Evolutionary conservation across 192 early-diverging fungal species (phyloP), one percentile per base, ranked within the genome.

Genomic region (Dissophora ornata): DNA sequence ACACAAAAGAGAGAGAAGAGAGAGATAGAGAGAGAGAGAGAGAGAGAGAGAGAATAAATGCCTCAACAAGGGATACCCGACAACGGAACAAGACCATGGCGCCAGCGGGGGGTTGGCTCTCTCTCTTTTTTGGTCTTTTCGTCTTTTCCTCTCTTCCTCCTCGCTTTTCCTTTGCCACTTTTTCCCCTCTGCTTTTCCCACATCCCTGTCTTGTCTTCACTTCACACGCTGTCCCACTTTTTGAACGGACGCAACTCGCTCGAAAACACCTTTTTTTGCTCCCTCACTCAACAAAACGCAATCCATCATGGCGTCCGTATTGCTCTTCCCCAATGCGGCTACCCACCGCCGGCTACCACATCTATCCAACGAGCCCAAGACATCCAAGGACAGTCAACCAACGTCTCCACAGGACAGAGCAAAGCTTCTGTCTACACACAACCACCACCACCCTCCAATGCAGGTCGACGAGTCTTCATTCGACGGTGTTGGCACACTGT

Each of bases 271-370:
- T n/a, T n/a, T n/a, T n/a, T n/a, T n/a, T n/a, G n/a, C n/a, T n/a
- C n/a, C n/a, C n/a, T n/a, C n/a, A n/a, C n/a, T n/a, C n/a, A n/a
- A n/a, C n/a, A n/a, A n/a, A 47, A 44, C 40, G 21, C 34, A 32
- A 57, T 25, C 15, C 40, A 16, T n/a, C 57, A 59, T n/a, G 73
- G 73, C 73, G 2, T 67, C 73, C 18, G 40, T 77, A 6, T 57
- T 77, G 21, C 34, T 57, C 29, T 77, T 77, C 36, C 73, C 73
- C n/a, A 77, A 45, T 7, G 53, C 51, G 8, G 65, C 73, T 1
- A 67, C 73, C 13, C 73, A 77, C 46, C 49, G 52, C 10, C 58
- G 42, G 51, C 11, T 77, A 33, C 73, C 73, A 28, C 73, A 77
- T 44, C 19, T 77, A n/a, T 29, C 71, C 21, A 59, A 59, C 24